Percentiles rank a stretch among this genome's conserved stretches.
Conservation (phyloP, 352 stramenopile genomes). For the Pilasporangium apinafurcum region DNA sequence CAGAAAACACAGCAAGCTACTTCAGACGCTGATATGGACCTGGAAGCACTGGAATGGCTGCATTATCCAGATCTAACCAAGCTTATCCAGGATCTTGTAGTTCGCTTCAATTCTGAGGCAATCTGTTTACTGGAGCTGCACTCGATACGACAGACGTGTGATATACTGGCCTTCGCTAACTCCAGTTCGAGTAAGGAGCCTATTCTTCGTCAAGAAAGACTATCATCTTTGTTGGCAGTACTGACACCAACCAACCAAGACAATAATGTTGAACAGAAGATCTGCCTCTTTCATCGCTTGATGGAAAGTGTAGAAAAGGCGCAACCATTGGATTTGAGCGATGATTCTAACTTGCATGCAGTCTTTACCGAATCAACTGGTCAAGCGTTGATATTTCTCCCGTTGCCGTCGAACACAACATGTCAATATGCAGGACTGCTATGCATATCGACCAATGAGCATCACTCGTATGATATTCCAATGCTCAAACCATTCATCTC, state of each 20-base stretch:
- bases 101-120: slow-evolving; percentile 16
- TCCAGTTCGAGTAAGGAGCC: not conserved
- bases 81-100: slow-evolving; percentile 18
- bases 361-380: slow-evolving; percentile 7
- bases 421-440: slow-evolving; percentile 5
- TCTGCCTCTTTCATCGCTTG: slow-evolving; percentile 24
- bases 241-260: not conserved
- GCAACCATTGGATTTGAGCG: slow-evolving; percentile 31
- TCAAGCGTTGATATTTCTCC: slow-evolving; percentile 37
- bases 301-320: slow-evolving; percentile 26
- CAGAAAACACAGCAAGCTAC: slow-evolving; percentile 9
- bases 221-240: no score
- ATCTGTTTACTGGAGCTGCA: slow-evolving; percentile 46
- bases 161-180: slow-evolving; percentile 16
- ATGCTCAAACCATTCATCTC: slow-evolving; percentile 44
- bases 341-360: slow-evolving; percentile 17
- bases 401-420: slow-evolving; percentile 28
- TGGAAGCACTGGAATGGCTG: slow-evolving; percentile 19
- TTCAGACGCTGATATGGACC: slow-evolving; percentile 14
- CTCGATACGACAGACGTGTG: slow-evolving; percentile 27
- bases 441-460: slow-evolving; percentile 1
- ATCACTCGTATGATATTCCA: slow-evolving; percentile 7
- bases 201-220: no score
- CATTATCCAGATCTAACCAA: slow-evolving; percentile 25
- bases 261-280: not conserved